Evolutionary conservation across 2,329 filamentous ascomycete genomes (phyloP).

Genomic region (Aureobasidium uvarum): DNA sequence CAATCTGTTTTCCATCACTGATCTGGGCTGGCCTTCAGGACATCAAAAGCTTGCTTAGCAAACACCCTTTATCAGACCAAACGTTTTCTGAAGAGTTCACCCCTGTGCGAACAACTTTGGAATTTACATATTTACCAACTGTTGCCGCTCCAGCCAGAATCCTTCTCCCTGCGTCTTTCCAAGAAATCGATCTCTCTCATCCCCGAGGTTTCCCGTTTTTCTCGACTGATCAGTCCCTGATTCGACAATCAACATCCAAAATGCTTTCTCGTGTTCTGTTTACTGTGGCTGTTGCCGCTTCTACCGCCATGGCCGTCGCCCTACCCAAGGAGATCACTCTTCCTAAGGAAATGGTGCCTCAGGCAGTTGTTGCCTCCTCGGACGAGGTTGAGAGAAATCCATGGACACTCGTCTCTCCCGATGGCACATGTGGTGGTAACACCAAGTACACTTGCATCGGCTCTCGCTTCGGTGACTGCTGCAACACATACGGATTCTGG

Average conservation of each 20-base stretch:
- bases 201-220: conserved; percentile 2
- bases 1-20: conserved; percentile 19
- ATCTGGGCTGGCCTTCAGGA: conserved; percentile 1
- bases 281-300: conserved; percentile 20
- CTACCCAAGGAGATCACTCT: conserved; percentile 15
- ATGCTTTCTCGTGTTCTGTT: conserved; percentile 21
- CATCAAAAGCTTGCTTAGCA: not conserved
- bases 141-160: not conserved
- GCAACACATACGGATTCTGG: conserved; percentile 25
- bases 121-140: conserved; percentile 17
- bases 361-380: conserved; percentile 8
- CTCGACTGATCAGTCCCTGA: not conserved
- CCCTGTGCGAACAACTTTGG: conserved; percentile 2
- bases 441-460: conserved; percentile 21
- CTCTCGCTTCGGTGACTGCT: conserved; percentile 25
- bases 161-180: conserved; percentile 14
- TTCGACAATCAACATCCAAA: not conserved
- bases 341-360: conserved; percentile 10
- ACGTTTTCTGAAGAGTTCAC: not conserved
- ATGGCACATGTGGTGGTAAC: conserved; percentile 21
- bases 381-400: not conserved
- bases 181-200: not conserved
- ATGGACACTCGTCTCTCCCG: conserved; percentile 19
- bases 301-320: conserved; percentile 15
- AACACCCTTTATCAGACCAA: conserved; percentile 23